phyloP scores from a whole-genome alignment of 2,329 filamentous ascomycete genomes.

The Penicillium rolfsii region DNA sequence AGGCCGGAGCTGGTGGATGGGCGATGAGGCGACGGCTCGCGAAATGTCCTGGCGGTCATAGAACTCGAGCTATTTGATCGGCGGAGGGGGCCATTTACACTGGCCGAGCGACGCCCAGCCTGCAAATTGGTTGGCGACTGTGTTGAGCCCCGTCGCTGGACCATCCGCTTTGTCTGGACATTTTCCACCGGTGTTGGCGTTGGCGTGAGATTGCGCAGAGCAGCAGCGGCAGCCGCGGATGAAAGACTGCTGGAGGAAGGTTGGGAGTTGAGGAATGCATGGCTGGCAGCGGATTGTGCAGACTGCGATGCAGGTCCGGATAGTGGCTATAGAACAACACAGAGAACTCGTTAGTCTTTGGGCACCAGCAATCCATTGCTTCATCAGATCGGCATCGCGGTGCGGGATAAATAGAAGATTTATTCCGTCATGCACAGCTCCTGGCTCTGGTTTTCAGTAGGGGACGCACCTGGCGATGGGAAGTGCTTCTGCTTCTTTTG shows the following conservation, averaged over 20 bases:
- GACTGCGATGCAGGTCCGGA: constrained; percentile 68
- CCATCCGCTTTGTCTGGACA: constrained; percentile 84
- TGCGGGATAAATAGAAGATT: background rate
- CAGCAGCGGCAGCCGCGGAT: constrained; percentile 82
- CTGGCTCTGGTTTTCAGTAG: background rate
- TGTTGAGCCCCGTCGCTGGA: constrained; percentile 70
- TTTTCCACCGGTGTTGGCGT: constrained; percentile 79
- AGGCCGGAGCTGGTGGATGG: constrained; percentile 50
- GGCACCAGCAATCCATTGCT: background rate
- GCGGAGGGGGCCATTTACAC: constrained; percentile 54
- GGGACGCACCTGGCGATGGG: constrained; percentile 44
- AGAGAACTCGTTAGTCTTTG: constrained; percentile 18
- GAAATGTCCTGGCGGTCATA: constrained; percentile 88
- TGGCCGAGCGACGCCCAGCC: constrained; percentile 46
- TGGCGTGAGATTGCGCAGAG: constrained; percentile 75
- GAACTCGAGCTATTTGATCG: constrained; percentile 73
- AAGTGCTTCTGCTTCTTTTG: constrained; percentile 46
- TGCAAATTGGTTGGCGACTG: constrained; percentile 65
- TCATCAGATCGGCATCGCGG: background rate
- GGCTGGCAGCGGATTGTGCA: constrained; percentile 77
- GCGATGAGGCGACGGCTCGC: constrained; percentile 68
- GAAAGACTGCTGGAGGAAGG: constrained; percentile 70
- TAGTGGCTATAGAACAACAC: constrained; percentile 56
- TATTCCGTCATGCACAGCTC: background rate
- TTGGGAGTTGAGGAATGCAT: constrained; percentile 74